Evolutionary conservation across 1,139 yeast species (phyloP), one percentile per base, ranked within the genome.

Genomic region (Candida glucosophila): DNA sequence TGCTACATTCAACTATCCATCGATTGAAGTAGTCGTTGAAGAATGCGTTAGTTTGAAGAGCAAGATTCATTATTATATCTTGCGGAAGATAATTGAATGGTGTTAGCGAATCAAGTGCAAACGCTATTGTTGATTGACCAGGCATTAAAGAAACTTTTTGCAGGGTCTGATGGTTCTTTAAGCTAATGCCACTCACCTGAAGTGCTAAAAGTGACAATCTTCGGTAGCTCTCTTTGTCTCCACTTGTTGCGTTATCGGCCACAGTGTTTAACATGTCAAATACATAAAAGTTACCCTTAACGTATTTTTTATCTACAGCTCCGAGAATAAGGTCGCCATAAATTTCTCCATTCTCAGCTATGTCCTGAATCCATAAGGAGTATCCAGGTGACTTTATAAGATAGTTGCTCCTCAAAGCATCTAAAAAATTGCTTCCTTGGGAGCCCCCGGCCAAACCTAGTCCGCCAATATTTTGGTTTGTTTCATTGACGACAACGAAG

Each of bases 1-100:
- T 43, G n/a, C 59, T 51, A 52, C 95, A 83, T 33, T 69, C 68
- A 14, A 79, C 81, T 12, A 80, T 46, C 94, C 94, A 82, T 14
- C 67, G 37, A 13, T 56, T 58, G 5, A 63, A 42, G 10, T 66
- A 64, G 3, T 55, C 44, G 5, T 71, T 63, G 47, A 73, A 82
- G 35, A 64, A 68, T 0, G 94, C 94, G 40, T 78, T 77, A 14
- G 79, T 57, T 52, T 82, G 93, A 12, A 79, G 59, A 0, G 93
- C 90, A 21, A 83, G 50, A 39, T 73, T 72, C 25, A 81, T 65
- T 25, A 82, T 56, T 3, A 73, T 47, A 23, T 67, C 63, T 26
- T 69, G 54, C 0, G 94, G 94, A 24, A 82, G 48, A 40, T 60
- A 70, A 15, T 67, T 64, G 42, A 56, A 65, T n/a, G 54, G 37